Base-by-base conservation (phyloP, 176 grass and related monocot genomes). In the Triticum monococcum region DNA sequence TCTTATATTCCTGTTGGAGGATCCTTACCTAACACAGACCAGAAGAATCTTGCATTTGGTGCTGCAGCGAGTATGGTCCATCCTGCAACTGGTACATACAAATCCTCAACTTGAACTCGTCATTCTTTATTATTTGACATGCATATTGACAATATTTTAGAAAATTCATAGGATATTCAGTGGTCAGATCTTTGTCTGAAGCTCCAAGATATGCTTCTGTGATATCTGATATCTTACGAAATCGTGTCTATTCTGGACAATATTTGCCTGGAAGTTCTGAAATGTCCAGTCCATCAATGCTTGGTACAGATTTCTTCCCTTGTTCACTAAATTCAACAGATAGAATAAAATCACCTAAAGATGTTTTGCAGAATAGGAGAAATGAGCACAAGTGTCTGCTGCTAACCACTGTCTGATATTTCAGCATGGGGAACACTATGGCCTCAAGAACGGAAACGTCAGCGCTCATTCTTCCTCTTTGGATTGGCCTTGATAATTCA, bases 1-100 rank as follows among this genome's bases (percentile, higher is more conserved):
- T 99, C 97, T 28, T 99, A 99, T 64, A 99, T 99, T 92, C 97
- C 97, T 84, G 97, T 99, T 72, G 97, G 97, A 62, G 94, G 97
- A 63, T 99, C 97, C 65, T 94, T 97, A 65, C 97, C 97, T 24
- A 99, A 93, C 81, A 99, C 94, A 79, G 89, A 94, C 31, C 94
- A 99, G 79, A 99, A 99, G 86, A 99, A 94, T 85, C 90, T 99
- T 76, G 97, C 97, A 71, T 99, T 99, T 93, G 97, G 97, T 90
- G 97, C 94, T 87, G 97, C 97, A 79, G 97, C 97, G 83, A 99
- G 97, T 90, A 96, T 99, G 90, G 97, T 97, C 62, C 97, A 99
- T 90, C 97, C 94, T 85, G 97, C 97, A 86, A 99, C 97, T 4
- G 97, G 97, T 97, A 91, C 12, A 41, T 62, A 48, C 43, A 70